Base-by-base conservation (phyloP, 192 early-diverging fungal species). In the Podila clonocystis region DNA sequence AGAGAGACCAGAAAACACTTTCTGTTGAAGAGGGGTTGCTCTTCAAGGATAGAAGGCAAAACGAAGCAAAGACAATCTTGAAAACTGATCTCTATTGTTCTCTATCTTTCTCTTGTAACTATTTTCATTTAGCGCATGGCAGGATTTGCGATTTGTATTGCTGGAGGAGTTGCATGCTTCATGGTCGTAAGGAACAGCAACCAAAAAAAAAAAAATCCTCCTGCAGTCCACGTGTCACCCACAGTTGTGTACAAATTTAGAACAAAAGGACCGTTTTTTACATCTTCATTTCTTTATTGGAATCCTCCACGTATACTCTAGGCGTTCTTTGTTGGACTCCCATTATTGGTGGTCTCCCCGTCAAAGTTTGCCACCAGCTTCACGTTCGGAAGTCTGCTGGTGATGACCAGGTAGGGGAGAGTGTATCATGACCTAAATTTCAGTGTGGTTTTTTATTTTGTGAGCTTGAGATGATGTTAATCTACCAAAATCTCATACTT, bases 281-380 rank as follows among this genome's bases (percentile, higher is more conserved):
- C 50, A 29, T 60, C 9, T 22, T 13, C 17, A 22, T 17, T 50
- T 17, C 34, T 36, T 61, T 34, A 48, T 29, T 45, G 34, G 34
- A 36, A 71, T 52, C 22, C 52, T 55, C 19, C 19, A 55, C 11
- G 52, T 24, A 45, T 45, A 17, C 41, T 45, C 17, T 45, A 55
- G 52, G 82, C 84, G 9, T 86, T 86, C 70, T 87, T 93, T 57
- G 82, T 95, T 48, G 86, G 89, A 22, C 67, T 93, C 52, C 91
- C 91, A 19, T 38, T 93, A 73, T 75, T 95, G 58, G 64, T 89
- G 9, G 24, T 94, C 50, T 84, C 86, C 26, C 93, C 92, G 17
- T 86, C 91, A 70, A 94, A 94, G 85, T 94, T 95, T 66, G 94
- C 92, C 19, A 91, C 91, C 13, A 90, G 91, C 13, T 95, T 93